phyloP scores from a whole-genome alignment of 768 basidiomycete genomes.

The Saitozyma sp. region DNA sequence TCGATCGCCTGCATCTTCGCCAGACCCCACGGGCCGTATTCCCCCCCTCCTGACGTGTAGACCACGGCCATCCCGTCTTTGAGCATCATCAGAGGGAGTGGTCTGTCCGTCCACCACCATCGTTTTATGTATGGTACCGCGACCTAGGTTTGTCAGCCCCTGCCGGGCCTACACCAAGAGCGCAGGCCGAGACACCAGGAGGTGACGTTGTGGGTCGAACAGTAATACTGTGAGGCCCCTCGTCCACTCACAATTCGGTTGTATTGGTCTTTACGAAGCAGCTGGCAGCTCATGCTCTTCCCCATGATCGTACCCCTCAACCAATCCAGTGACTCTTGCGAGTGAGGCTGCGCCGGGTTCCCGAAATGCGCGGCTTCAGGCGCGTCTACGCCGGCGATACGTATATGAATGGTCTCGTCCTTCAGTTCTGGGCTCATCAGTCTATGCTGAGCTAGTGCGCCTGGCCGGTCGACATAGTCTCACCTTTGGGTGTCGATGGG shows the following conservation, averaged over 20 bases:
- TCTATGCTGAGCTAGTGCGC: background rate
- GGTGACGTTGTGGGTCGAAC: background rate
- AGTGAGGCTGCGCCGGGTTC: slow-evolving; percentile 70
- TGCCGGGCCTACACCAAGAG: background rate
- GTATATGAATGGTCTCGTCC: slow-evolving; percentile 78
- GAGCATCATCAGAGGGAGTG: slow-evolving; percentile 71
- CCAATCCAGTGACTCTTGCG: slow-evolving; percentile 72
- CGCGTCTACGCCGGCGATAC: slow-evolving; percentile 88
- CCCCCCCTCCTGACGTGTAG: slow-evolving; percentile 76
- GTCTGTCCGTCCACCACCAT: slow-evolving; percentile 61
- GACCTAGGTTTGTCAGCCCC: slow-evolving; percentile 58
- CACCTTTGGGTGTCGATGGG: slow-evolving; percentile 65
- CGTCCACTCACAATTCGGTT: slow-evolving; percentile 65
- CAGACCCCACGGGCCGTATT: slow-evolving; percentile 71
- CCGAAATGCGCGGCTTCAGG: slow-evolving; percentile 91
- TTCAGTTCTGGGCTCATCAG: slow-evolving; percentile 61
- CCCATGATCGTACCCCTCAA: slow-evolving; percentile 35
- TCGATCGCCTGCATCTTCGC: slow-evolving; percentile 66
- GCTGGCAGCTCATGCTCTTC: slow-evolving; percentile 66
- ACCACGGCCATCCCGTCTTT: slow-evolving; percentile 71
- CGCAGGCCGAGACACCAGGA: background rate
- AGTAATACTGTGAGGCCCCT: slow-evolving; percentile 2
- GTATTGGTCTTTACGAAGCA: slow-evolving; percentile 79
- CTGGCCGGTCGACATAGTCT: background rate
- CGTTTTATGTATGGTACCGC: slow-evolving; percentile 64